Percentiles rank a stretch among this genome's conserved stretches.
phyloP scores from a whole-genome alignment of 305 asterid genomes.

The Stenogyne calaminthoides region DNA sequence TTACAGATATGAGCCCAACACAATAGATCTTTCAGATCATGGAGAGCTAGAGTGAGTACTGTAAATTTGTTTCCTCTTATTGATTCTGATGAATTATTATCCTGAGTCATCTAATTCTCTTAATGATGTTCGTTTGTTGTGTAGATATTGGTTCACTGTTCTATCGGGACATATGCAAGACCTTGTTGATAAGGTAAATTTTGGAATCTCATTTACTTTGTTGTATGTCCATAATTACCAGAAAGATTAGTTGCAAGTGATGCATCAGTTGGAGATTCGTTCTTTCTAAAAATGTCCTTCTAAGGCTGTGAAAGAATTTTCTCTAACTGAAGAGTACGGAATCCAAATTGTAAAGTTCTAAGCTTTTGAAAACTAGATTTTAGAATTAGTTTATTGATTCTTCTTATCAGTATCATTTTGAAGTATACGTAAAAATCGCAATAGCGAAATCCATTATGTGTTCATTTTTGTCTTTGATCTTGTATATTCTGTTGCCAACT shows the following conservation, averaged over 20 bases:
- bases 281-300: too few species aligned
- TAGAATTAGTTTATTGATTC: background rate
- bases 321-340: background rate
- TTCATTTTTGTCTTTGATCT: background rate
- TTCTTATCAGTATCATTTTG: background rate
- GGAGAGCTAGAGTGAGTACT: slow-evolving; percentile 91
- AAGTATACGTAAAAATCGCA: background rate
- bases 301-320: too few species aligned
- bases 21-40: slow-evolving; percentile 89
- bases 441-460: background rate
- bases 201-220: slow-evolving; percentile 12
- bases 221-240: background rate
- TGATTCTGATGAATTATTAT: background rate
- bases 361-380: slow-evolving; percentile 6
- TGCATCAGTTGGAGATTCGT: background rate
- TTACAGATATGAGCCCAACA: slow-evolving; percentile 95
- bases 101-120: slow-evolving; percentile 3
- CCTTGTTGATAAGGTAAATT: slow-evolving; percentile 89
- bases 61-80: slow-evolving; percentile 17
- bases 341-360: too few species aligned
- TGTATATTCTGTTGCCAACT: background rate
- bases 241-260: background rate
- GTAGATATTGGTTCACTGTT: slow-evolving; percentile 97
- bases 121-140: slow-evolving; percentile 21
- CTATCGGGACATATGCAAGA: slow-evolving; percentile 86